Base-by-base conservation (phyloP, 1,284 basidiomycete genomes). In the Leccinum fallax region DNA sequence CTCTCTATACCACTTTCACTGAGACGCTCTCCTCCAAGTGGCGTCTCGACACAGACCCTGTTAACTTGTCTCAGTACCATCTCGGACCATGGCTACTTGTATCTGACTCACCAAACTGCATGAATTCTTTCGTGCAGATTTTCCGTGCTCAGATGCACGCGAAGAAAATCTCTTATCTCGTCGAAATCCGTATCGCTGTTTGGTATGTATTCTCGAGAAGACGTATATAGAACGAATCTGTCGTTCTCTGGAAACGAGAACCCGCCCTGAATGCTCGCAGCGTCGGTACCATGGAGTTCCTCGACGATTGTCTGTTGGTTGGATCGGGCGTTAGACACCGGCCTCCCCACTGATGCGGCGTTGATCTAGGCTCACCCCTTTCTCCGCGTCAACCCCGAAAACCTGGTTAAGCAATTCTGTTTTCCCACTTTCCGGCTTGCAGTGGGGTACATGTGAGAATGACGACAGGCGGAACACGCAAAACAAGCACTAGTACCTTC, bases 171-270 rank as follows among this genome's bases (percentile, higher is more conserved):
- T n/a, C 56, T 38, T 21, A 58, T 51, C 10, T 51, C 28, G 21
- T 60, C 55, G 34, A 58, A 60, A 52, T 60, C 59, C 16, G 15
- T 40, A 32, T 58, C 59, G 19, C 59, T 58, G 59, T 60, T 58
- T 2, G 56, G 59, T 13, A 40, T 26, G 28, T 57, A 60, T 15
- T 34, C 55, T 32, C 26, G 26, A 30, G 58, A 55, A 26, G 59
- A 59, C 24, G 59, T 58, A 34, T 60, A 58, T 1, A 60, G 55
- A 32, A 59, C 21, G 28, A 60, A 51, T 59, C 15, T 59, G 48
- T 6, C 34, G 11, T 60, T 60, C 28, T 43, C 56, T 6, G 19
- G 48, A 40, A 51, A 60, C 21, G 48, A 52, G 48, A 58, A 46
- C 6, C 59, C 56, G 8, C 56, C 59, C 26, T 26, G 34, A 7